Evolutionary conservation across 306 rosid genomes (phyloP), one percentile per base, ranked within the genome.

Genomic region (Elaeagnus macrophylla): DNA sequence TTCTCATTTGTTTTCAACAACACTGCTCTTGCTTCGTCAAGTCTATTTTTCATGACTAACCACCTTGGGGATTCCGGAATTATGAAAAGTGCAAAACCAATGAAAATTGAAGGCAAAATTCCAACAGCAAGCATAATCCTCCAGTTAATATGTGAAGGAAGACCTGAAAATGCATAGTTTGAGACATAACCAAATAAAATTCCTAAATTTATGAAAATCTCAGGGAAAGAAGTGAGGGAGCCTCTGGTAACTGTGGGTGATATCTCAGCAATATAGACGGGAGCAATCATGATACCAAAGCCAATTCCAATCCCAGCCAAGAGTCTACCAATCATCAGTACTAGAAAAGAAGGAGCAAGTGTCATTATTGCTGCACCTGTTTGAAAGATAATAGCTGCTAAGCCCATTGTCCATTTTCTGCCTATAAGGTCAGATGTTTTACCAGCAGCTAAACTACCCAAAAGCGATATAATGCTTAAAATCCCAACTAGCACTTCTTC

Each of bases 31-130:
- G 97, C 95, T 66, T 90, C 95, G 0, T 86, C 94, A 3, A 86
- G 9, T 61, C 97, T 79, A 66, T 81, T 81, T 75, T 83, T 76
- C 72, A 86, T 62, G 25, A 81, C 90, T 68, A 90, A 59, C 95
- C 97, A 90, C 70, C 95, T 77, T 3, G 95, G 97, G 6, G 97
- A 90, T 77, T 90, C 97, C 0, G 97, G 97, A 48, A 90, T 90
- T 50, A 81, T 6, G 41, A 86, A 83, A 56, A 90, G 95, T 1
- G 97, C 97, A 74, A 73, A 76, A n/a, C 90, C 95, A 39, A 83
- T 86, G 72, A 90, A 90, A 10, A 90, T 48, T 0, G 95, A 90
- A 20, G 97, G 97, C 11, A 83, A 72, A 46, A 79, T 75, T 61
- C 95, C 95, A 50, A 86, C 97, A 5, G 78, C 95, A 53, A 90